These are phyloP conservation scores for Leersia perrieri DNA, from an alignment of 176 grass and related monocot genomes.

Conservation along the genomic window DNA sequence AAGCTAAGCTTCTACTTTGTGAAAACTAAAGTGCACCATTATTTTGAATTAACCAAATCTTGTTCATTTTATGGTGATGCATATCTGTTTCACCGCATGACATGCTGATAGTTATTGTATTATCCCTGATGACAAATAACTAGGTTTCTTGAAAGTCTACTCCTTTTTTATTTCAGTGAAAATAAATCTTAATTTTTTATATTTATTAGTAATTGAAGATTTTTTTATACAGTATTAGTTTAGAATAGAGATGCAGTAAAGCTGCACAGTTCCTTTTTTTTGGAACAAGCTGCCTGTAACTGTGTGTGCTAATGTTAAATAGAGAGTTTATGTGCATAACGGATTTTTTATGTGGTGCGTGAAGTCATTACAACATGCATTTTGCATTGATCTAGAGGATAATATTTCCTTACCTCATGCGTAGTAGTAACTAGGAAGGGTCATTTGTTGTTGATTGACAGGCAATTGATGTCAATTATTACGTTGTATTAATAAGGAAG, in stretches of 20 bases:
- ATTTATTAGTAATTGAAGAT: not conserved
- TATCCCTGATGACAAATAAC: not conserved
- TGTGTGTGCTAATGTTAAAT: not conserved
- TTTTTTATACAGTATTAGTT: no score
- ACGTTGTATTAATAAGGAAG: no score
- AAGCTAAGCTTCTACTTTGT: conserved; percentile 14
- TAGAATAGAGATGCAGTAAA: not conserved
- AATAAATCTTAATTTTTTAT: not conserved
- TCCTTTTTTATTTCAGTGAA: no score
- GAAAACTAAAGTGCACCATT: not conserved
- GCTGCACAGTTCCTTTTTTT: not conserved
- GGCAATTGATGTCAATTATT: no score
- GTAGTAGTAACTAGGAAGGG: no score
- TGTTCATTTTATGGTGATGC: no score
- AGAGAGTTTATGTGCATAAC: not conserved
- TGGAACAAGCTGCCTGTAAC: not conserved
- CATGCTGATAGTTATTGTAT: not conserved
- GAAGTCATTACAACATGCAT: not conserved
- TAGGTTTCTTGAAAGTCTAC: not conserved
- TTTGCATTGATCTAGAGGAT: not conserved
- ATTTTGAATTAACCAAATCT: not conserved
- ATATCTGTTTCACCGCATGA: not conserved
- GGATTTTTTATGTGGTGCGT: not conserved
- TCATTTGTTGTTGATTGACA: no score
- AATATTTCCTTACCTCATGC: no score